Evolutionary conservation across 345 rosid species (phyloP), one percentile per base, ranked within the genome.

Genomic region (Anastatica hierochuntica): DNA sequence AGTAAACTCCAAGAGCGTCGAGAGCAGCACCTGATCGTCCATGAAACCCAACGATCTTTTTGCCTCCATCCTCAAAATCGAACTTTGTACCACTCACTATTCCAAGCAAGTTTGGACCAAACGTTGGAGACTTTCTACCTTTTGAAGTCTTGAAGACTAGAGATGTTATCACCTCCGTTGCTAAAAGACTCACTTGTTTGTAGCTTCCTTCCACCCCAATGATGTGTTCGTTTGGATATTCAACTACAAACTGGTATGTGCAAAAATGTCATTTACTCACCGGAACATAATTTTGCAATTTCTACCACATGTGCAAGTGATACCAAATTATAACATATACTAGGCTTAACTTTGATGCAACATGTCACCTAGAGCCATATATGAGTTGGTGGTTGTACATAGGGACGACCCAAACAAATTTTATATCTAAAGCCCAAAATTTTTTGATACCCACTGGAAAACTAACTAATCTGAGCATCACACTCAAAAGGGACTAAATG

Each of bases 1-100:
- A 34, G 58, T 62, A 62, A 34, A 51, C 66, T 23, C 66, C 58
- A 51, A 62, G 36, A 15, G 66, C 58, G 14, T 62, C 66, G 2
- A 62, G 5, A 10, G 30, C 66, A 42, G 21, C 10, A 12, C 6
- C 52, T 0, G 45, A 52, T 14, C 66, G 36, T 42, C 66, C 66
- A 51, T 51, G 44, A 51, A 51, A 61, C 20, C 66, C 58, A 6
- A 23, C 52, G 20, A 61, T 61, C 57, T 60, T 60, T 42, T 31
- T 60, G 30, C 35, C 49, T 12, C 4, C 50, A 6, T 61, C 43
- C 26, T 50, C 58, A 14, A 60, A 23, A 31, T 4, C 31, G 2
- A 62, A 62, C 60, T 62, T 53, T 18, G 21, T 43, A 44, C 67
- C 67, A 1, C 1, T 18, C 17, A 55, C 19, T 13, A 36, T 1